These are phyloP conservation scores for Phlebopus sp. DNA, from an alignment of 1,284 basidiomycete species.

Conservation along the genomic window DNA sequence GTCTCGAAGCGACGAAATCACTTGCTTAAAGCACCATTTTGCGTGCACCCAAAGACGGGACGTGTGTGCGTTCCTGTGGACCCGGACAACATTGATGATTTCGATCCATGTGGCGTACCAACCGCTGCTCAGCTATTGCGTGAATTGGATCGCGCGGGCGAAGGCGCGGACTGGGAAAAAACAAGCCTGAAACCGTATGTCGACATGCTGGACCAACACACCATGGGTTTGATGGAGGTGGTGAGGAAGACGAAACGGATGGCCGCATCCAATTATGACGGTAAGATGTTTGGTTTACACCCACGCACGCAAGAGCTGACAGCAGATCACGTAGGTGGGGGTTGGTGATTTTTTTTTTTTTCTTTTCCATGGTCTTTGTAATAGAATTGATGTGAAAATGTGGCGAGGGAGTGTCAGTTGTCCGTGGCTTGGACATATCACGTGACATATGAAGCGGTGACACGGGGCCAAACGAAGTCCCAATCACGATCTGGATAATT, in stretches of 20 bases:
- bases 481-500: background rate
- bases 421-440: too few species aligned
- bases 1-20: slow-evolving; percentile 98
- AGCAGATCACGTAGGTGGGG: slow-evolving; percentile 12
- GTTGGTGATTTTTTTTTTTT: slow-evolving; percentile 30
- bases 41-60: slow-evolving; percentile 94
- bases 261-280: slow-evolving; percentile 33
- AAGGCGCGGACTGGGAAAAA: slow-evolving; percentile 61
- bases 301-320: slow-evolving; percentile 2
- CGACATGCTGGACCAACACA: slow-evolving; percentile 84
- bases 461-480: background rate
- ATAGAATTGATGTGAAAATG: background rate
- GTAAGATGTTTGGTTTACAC: slow-evolving; percentile 9
- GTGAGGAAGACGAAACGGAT: slow-evolving; percentile 52
- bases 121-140: slow-evolving; percentile 80
- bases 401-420: too few species aligned
- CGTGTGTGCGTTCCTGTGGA: slow-evolving; percentile 94
- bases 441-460: too few species aligned
- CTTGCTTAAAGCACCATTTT: slow-evolving; percentile 96
- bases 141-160: slow-evolving; percentile 64
- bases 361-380: too few species aligned
- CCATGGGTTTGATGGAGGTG: slow-evolving; percentile 55
- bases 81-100: slow-evolving; percentile 72
- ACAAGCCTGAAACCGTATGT: slow-evolving; percentile 87
- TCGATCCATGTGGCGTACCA: slow-evolving; percentile 85